Conservation (phyloP, 169 alveolate genomes). For the Plasmodium malariae region DNA sequence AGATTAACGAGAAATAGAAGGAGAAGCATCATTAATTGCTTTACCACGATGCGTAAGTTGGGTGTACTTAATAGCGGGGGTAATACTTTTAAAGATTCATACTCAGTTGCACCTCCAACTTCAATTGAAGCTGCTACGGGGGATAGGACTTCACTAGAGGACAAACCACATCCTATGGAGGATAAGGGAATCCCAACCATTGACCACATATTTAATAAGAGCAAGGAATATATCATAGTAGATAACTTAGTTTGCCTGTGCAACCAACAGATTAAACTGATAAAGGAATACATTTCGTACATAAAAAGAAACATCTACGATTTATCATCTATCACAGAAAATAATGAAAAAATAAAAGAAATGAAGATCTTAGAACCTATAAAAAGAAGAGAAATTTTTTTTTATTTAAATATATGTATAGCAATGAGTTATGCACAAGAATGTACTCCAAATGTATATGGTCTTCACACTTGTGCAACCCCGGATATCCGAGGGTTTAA, state of each 20-base stretch:
- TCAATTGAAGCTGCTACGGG: background rate
- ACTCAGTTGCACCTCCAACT: background rate
- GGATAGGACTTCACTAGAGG: background rate
- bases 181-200: background rate
- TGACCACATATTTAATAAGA: slow-evolving; percentile 17
- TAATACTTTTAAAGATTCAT: background rate
- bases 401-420: slow-evolving; percentile 57
- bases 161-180: background rate
- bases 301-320: slow-evolving; percentile 51
- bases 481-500: slow-evolving; percentile 75
- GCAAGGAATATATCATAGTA: slow-evolving; percentile 41
- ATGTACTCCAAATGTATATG: slow-evolving; percentile 32
- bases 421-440: slow-evolving; percentile 58
- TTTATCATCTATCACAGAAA: slow-evolving; percentile 43
- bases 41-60: slow-evolving; percentile 25
- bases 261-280: slow-evolving; percentile 45
- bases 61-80: background rate
- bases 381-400: slow-evolving; percentile 73
- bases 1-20: slow-evolving; percentile 48
- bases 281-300: slow-evolving; percentile 54
- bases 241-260: slow-evolving; percentile 44
- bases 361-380: slow-evolving; percentile 56
- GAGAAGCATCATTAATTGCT: slow-evolving; percentile 54
- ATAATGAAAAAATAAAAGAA: slow-evolving; percentile 66
- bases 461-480: background rate